These are phyloP conservation scores for Rhodotorula sphaerocarpa DNA, from an alignment of 768 basidiomycete species.

Conservation along the genomic window DNA sequence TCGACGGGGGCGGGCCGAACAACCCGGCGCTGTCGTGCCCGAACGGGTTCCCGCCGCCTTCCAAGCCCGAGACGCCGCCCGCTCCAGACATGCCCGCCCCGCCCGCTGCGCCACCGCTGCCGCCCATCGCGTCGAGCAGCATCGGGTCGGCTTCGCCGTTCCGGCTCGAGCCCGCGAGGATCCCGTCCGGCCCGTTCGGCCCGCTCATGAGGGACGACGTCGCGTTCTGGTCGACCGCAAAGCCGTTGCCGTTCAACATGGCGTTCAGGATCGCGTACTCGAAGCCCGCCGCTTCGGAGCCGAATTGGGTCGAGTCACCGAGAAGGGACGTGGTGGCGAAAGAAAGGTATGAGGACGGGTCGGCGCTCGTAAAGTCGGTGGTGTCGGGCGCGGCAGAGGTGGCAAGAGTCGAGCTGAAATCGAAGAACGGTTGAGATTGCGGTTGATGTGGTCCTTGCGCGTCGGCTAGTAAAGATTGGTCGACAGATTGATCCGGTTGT, in stretches of 20 bases:
- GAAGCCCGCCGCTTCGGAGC: constrained; percentile 81
- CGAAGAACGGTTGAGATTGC: constrained; percentile 5
- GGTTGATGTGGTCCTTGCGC: neutral
- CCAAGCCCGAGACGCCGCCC: no score
- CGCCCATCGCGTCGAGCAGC: constrained; percentile 3
- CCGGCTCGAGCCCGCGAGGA: neutral
- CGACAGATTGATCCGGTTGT: no score
- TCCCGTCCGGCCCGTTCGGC: neutral
- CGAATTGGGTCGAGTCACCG: constrained; percentile 58
- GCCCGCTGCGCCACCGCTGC: neutral
- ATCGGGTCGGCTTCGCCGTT: neutral
- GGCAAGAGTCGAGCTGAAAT: neutral
- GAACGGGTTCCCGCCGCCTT: neutral
- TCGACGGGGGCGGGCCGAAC: neutral
- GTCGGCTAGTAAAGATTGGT: no score
- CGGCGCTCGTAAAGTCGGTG: constrained; percentile 4
- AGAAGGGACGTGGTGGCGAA: constrained; percentile 47
- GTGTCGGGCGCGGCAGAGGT: neutral
- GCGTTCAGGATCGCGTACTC: constrained; percentile 91
- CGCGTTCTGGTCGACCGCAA: constrained; percentile 43
- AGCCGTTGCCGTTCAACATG: constrained; percentile 60
- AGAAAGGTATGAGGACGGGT: constrained; percentile 8
- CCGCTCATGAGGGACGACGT: neutral
- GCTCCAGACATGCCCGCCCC: no score
- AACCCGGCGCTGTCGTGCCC: neutral